phyloP scores from a whole-genome alignment of 495 filamentous ascomycete species.

The Recurvomyces mirabilis region DNA sequence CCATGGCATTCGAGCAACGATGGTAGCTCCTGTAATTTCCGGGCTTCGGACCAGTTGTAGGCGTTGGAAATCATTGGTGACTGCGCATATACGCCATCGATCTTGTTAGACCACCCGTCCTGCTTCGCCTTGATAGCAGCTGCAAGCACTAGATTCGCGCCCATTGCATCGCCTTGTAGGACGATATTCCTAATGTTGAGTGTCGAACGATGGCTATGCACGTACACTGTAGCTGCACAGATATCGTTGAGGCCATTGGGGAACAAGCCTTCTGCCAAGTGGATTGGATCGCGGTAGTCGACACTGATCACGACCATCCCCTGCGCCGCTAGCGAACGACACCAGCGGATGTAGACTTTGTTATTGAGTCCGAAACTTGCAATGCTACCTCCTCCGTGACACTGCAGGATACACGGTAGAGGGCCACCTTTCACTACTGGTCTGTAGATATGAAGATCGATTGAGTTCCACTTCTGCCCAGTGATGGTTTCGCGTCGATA shows the following conservation, averaged over 20 bases:
- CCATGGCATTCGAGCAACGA: conserved; percentile 17
- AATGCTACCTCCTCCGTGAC: conserved; percentile 18
- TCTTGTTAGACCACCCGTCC: conserved; percentile 11
- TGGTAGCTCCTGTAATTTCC: conserved; percentile 12
- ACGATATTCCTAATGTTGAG: conserved; percentile 17
- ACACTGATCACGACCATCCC: conserved; percentile 15
- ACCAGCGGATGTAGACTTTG: conserved; percentile 12
- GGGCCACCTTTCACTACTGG: not conserved
- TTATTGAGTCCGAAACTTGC: not conserved
- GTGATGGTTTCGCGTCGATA: not conserved
- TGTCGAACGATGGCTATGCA: not conserved
- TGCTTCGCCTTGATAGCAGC: conserved; percentile 15
- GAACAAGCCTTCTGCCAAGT: not conserved
- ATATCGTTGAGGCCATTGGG: conserved; percentile 19
- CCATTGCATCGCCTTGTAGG: conserved; percentile 18
- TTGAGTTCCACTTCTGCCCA: conserved; percentile 12
- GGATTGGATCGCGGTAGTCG: conserved; percentile 18
- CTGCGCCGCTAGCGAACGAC: conserved; percentile 4
- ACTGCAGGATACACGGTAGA: conserved; percentile 11
- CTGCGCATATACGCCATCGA: conserved; percentile 17
- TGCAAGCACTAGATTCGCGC: conserved; percentile 15
- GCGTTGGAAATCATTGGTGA: conserved; percentile 16
- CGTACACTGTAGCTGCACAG: conserved; percentile 7
- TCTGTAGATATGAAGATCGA: conserved; percentile 9
- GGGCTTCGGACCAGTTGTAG: conserved; percentile 9